These are phyloP conservation scores for Selaginella moellendorffii DNA, from an alignment of 75 land plant species.

Conservation along the genomic window DNA sequence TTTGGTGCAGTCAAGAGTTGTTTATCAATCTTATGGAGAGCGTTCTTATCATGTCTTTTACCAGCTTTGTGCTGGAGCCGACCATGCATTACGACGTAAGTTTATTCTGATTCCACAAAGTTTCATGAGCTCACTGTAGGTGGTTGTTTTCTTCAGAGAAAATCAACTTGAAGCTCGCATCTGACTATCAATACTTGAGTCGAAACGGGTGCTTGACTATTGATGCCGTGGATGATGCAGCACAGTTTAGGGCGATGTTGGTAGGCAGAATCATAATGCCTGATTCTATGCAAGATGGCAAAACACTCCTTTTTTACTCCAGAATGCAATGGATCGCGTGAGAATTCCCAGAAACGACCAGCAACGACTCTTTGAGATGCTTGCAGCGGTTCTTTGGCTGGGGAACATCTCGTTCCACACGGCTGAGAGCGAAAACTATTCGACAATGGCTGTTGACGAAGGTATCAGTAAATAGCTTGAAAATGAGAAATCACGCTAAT, in stretches of 20 bases:
- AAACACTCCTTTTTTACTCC: neutral
- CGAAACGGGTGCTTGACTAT: neutral
- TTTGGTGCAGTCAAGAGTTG: constrained; percentile 9
- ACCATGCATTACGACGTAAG: neutral
- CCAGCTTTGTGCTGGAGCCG: constrained; percentile 9
- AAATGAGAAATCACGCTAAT: neutral
- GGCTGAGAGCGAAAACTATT: neutral
- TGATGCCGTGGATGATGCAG: constrained; percentile 1
- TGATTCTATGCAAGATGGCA: neutral
- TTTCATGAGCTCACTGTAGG: neutral
- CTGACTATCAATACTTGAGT: constrained; percentile 1
- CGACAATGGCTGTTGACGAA: neutral
- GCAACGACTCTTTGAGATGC: neutral
- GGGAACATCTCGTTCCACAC: neutral
- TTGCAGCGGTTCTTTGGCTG: constrained; percentile 5
- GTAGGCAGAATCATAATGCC: neutral
- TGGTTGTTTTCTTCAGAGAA: neutral
- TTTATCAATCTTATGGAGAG: neutral
- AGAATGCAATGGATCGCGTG: constrained; percentile 5
- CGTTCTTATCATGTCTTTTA: constrained; percentile 9
- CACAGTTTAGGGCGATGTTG: neutral
- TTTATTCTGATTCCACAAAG: neutral
- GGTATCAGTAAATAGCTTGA: neutral
- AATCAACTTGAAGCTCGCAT: neutral
- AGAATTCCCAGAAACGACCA: neutral